Percentiles rank a stretch among this genome's conserved stretches.
Conservation (phyloP, 192 early-diverging fungal species). For the Backusella morwellensis region DNA sequence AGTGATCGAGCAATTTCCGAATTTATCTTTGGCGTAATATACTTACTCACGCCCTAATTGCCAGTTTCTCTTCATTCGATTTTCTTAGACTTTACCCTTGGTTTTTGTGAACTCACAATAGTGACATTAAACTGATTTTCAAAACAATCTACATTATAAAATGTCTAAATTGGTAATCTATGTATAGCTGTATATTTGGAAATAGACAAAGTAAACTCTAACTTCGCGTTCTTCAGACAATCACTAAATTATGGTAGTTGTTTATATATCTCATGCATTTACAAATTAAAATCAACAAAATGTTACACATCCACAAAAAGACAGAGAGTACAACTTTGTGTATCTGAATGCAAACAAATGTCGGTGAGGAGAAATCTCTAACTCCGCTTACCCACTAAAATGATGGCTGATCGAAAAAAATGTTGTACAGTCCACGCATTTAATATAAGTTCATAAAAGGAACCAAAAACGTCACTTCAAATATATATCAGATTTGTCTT, state of each 20-base stretch:
- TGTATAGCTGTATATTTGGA: background rate
- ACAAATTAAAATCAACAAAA: background rate
- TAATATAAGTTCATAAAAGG: background rate
- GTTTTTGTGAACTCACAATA: background rate
- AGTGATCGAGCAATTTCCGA: background rate
- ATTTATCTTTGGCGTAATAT: background rate
- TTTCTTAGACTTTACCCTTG: background rate
- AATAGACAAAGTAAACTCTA: background rate
- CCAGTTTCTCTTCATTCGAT: background rate
- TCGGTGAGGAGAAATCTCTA: background rate
- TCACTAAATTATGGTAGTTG: background rate
- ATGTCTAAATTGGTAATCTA: background rate
- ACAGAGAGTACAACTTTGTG: background rate
- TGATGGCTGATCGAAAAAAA: background rate
- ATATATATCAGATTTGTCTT: background rate
- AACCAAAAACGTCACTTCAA: background rate
- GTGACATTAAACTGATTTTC: background rate
- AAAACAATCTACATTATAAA: background rate
- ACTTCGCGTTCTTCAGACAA: background rate
- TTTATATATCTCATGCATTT: background rate
- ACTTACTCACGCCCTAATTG: background rate
- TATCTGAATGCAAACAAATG: background rate
- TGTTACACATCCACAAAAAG: background rate
- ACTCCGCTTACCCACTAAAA: background rate
- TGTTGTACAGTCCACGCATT: background rate